phyloP scores from a whole-genome alignment of 257 asterid genomes.

The Linaria vulgaris region DNA sequence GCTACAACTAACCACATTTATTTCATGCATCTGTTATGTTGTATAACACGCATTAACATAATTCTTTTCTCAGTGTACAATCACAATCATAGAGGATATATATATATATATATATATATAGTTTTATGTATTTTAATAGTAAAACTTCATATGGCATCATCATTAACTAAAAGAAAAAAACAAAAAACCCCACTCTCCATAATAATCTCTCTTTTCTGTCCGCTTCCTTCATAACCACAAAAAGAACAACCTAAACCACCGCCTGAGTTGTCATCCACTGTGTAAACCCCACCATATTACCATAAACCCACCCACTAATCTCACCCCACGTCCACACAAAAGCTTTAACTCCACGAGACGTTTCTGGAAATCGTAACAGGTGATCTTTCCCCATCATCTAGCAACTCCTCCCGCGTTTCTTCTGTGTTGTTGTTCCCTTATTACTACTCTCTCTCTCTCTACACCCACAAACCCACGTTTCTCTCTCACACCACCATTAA shows the following conservation, averaged over 20 bases:
- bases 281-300: background rate
- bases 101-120: no score
- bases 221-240: background rate
- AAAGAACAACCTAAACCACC: slow-evolving; percentile 4
- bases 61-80: no score
- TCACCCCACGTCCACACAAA: background rate
- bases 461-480: slow-evolving; percentile 31
- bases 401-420: slow-evolving; percentile 26
- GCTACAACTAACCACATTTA: no score
- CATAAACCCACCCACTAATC: background rate
- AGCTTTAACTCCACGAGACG: background rate
- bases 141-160: no score
- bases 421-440: background rate
- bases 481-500: slow-evolving; percentile 23
- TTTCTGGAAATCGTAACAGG: slow-evolving; percentile 7
- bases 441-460: slow-evolving; percentile 9
- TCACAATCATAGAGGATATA: no score
- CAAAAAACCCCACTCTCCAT: no score
- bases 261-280: background rate
- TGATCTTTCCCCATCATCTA: slow-evolving; percentile 26
- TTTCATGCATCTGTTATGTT: no score
- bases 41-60: no score
- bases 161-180: no score
- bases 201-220: background rate
- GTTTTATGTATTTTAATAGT: no score